Percentiles rank a stretch among this genome's conserved stretches.
phyloP scores from a whole-genome alignment of 2,329 filamentous ascomycete species.

The Colletotrichum falcatum region DNA sequence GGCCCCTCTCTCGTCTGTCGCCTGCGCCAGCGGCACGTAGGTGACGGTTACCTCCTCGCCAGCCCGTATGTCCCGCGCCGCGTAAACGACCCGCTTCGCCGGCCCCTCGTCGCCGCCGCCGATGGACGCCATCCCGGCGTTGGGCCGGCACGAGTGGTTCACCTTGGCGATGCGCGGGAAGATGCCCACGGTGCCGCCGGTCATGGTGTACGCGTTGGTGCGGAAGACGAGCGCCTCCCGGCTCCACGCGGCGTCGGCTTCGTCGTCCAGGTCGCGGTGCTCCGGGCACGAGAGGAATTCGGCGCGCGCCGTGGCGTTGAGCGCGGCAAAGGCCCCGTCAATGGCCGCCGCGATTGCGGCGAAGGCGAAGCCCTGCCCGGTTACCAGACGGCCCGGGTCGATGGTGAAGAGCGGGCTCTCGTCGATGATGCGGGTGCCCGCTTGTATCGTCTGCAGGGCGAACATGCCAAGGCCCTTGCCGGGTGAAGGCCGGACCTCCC shows the following conservation, averaged over 20 bases:
- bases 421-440: conserved; percentile 53
- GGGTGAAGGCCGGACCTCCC: conserved; percentile 47
- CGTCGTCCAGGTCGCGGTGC: conserved; percentile 43
- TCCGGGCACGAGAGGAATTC: conserved; percentile 48
- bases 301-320: conserved; percentile 45
- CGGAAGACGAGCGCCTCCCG: conserved; percentile 51
- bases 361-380: conserved; percentile 48
- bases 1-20: conserved; percentile 46
- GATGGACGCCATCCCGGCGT: conserved; percentile 45
- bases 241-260: conserved; percentile 43
- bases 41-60: conserved; percentile 52
- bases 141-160: conserved; percentile 56
- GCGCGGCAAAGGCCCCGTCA: conserved; percentile 41
- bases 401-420: conserved; percentile 53
- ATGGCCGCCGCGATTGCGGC: conserved; percentile 50
- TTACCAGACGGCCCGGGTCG: conserved; percentile 45
- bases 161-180: conserved; percentile 52
- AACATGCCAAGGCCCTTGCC: conserved; percentile 57
- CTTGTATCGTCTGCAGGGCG: conserved; percentile 49
- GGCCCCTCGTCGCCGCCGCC: conserved; percentile 41
- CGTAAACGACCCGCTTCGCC: conserved; percentile 51
- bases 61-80: conserved; percentile 46
- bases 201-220: conserved; percentile 54
- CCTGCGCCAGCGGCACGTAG: conserved; percentile 51
- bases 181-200: conserved; percentile 46